Evolutionary conservation across 306 rosid species (phyloP).

Genomic region (Geum urbanum): DNA sequence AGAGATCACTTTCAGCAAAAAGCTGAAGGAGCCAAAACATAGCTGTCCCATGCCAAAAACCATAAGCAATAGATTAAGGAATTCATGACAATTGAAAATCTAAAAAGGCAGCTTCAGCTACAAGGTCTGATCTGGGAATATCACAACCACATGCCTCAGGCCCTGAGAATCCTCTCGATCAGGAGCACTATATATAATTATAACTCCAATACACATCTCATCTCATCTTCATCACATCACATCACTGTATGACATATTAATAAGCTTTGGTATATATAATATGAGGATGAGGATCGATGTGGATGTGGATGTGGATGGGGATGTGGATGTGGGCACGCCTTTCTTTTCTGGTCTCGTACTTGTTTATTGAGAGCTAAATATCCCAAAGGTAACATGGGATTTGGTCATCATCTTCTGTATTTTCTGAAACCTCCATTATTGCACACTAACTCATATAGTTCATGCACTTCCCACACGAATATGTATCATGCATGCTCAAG

Average conservation of each 20-base stretch:
- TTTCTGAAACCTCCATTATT: constrained; percentile 5
- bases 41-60: constrained; percentile 6
- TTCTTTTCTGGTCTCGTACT: constrained; percentile 25
- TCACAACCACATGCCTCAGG: constrained; percentile 29
- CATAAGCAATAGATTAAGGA: neutral
- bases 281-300: neutral
- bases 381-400: constrained; percentile 11
- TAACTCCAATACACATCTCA: neutral
- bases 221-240: neutral
- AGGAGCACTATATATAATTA: neutral
- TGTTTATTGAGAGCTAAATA: constrained; percentile 13
- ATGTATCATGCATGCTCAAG: neutral
- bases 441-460: neutral
- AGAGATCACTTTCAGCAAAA: constrained; percentile 33
- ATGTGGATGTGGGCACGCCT: constrained; percentile 24
- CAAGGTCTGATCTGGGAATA: constrained; percentile 28
- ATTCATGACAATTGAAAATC: neutral
- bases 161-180: neutral
- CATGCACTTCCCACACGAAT: constrained; percentile 5
- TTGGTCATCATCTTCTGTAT: constrained; percentile 7
- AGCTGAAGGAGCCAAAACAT: constrained; percentile 16
- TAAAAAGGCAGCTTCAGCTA: constrained; percentile 5
- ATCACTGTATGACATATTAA: neutral
- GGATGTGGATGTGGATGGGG: constrained; percentile 15
- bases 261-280: neutral